Conservation (phyloP, 345 rosid species). For the Salix arbutifolia region DNA sequence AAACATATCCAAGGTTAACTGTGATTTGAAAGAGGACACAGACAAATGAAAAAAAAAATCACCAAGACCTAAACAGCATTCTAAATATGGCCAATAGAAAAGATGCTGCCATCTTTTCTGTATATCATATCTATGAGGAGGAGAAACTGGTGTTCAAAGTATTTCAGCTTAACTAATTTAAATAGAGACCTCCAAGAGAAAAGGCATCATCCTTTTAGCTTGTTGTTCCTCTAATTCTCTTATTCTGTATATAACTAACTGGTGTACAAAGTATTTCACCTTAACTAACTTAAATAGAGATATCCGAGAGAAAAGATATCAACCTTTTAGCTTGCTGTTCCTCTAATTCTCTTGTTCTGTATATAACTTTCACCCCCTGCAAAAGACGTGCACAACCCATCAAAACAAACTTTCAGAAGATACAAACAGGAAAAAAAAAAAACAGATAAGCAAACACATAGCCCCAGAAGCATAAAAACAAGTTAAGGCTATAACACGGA, state of each 20-base stretch:
- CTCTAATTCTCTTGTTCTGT: conserved; percentile 79
- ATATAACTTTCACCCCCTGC: conserved; percentile 79
- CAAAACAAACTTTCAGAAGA: conserved; percentile 2
- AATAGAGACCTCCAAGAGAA: neutral
- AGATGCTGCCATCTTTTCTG: neutral
- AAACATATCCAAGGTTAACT: neutral
- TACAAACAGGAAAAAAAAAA: conserved; percentile 9
- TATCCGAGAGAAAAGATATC: conserved; percentile 7
- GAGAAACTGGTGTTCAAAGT: neutral
- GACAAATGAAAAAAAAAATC: neutral
- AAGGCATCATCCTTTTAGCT: conserved; percentile 60
- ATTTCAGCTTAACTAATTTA: neutral
- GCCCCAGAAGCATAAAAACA: conserved; percentile 7
- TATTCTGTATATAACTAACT: conserved; percentile 58
- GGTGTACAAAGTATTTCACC: no score
- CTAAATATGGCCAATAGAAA: neutral
- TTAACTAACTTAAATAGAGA: neutral
- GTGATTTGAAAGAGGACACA: neutral
- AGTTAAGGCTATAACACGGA: neutral
- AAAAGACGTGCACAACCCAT: conserved; percentile 5
- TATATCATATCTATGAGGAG: neutral
- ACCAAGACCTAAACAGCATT: neutral
- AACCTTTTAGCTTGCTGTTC: conserved; percentile 86
- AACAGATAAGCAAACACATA: neutral
- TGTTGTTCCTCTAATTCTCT: conserved; percentile 84